phyloP scores from a whole-genome alignment of 1,139 yeast species.

The Blastobotrys elegans region DNA sequence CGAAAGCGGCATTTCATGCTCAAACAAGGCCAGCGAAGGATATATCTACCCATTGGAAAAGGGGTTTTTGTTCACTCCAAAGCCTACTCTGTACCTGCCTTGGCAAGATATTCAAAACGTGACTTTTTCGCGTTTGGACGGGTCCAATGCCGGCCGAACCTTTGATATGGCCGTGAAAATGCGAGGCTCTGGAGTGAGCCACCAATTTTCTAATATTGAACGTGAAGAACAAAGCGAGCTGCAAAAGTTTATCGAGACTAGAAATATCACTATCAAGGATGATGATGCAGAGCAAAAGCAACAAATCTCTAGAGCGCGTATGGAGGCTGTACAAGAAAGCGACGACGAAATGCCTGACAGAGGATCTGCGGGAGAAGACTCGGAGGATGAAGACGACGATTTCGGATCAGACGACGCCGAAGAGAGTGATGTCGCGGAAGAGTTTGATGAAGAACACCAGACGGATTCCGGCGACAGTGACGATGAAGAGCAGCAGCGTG shows the following conservation, averaged over 20 bases:
- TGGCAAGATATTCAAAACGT: conserved; percentile 71
- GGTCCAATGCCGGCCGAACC: conserved; percentile 76
- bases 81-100: conserved; percentile 91
- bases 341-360: conserved; percentile 44
- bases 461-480: conserved; percentile 40
- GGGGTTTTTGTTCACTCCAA: conserved; percentile 85
- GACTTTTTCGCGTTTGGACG: conserved; percentile 85
- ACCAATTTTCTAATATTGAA: conserved; percentile 82
- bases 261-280: conserved; percentile 75
- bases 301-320: conserved; percentile 55
- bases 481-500: conserved; percentile 29
- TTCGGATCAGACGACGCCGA: conserved; percentile 62
- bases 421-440: conserved; percentile 77
- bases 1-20: conserved; percentile 85
- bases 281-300: conserved; percentile 87
- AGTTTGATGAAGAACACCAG: conserved; percentile 70
- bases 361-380: conserved; percentile 49
- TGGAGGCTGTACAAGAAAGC: conserved; percentile 64
- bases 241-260: conserved; percentile 70
- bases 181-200: conserved; percentile 51
- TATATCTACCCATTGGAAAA: conserved; percentile 86
- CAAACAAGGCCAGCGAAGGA: conserved; percentile 94
- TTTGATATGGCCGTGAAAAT: conserved; percentile 83
- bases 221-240: conserved; percentile 82
- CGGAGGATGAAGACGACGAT: conserved; percentile 49